These are phyloP conservation scores for Aspergillus fumigatus DNA, from an alignment of 2,329 filamentous ascomycete species.

Conservation along the genomic window DNA sequence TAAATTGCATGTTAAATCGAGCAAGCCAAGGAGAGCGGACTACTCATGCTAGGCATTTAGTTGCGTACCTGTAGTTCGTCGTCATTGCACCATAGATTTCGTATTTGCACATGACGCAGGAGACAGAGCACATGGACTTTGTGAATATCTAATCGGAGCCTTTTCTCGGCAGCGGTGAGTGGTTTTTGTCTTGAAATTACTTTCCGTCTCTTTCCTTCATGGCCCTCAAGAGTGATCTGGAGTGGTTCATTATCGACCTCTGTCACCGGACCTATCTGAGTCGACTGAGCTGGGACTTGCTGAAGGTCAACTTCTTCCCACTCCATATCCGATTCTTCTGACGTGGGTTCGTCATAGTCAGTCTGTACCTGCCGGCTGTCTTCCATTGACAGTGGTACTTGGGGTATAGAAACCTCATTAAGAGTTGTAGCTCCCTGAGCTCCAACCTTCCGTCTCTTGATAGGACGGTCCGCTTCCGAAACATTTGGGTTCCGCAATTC, in stretches of 20 bases:
- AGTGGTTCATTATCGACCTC: slow-evolving; percentile 23
- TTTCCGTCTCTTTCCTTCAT: slow-evolving; percentile 21
- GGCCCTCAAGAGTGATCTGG: slow-evolving; percentile 36
- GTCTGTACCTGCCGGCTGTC: slow-evolving; percentile 23
- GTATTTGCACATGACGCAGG: slow-evolving; percentile 67
- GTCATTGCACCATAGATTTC: slow-evolving; percentile 90
- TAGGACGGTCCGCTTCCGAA: slow-evolving; percentile 22
- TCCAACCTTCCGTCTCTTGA: slow-evolving; percentile 38
- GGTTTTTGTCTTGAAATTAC: slow-evolving; percentile 44
- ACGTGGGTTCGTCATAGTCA: slow-evolving; percentile 39
- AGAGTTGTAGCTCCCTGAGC: slow-evolving; percentile 17
- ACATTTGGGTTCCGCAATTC: slow-evolving; percentile 28
- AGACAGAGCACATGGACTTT: slow-evolving; percentile 82
- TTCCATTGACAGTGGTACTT: slow-evolving; percentile 10
- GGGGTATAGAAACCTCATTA: slow-evolving; percentile 1
- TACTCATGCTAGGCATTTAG: neutral
- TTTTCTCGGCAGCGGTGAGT: slow-evolving; percentile 54
- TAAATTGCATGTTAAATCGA: slow-evolving; percentile 15
- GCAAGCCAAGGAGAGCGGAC: neutral
- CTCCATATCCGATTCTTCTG: slow-evolving; percentile 58
- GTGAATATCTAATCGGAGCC: slow-evolving; percentile 68
- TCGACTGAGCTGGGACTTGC: slow-evolving; percentile 22
- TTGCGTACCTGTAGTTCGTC: slow-evolving; percentile 55
- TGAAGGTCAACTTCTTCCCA: slow-evolving; percentile 59
- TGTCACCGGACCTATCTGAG: slow-evolving; percentile 12